phyloP scores from a whole-genome alignment of 306 rosid species.

The Fragaria vesca region DNA sequence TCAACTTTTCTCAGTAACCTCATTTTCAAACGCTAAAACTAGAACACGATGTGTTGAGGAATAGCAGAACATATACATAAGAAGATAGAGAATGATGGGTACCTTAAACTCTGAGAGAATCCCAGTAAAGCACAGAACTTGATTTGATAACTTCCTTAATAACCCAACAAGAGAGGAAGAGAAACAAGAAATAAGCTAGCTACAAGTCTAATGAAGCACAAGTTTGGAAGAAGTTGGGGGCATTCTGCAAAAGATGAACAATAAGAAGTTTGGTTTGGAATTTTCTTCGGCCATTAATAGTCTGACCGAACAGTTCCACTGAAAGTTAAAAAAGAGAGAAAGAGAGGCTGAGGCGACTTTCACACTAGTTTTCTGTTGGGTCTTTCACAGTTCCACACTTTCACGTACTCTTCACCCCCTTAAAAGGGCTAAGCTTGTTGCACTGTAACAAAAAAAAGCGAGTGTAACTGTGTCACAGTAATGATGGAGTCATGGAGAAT shows the following conservation, averaged over 20 bases:
- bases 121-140: slow-evolving; percentile 20
- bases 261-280: slow-evolving; percentile 16
- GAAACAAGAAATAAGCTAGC: slow-evolving; percentile 2
- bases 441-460: neutral
- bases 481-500: neutral
- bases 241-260: slow-evolving; percentile 3
- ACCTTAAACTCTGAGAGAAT: slow-evolving; percentile 29
- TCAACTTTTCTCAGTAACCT: neutral
- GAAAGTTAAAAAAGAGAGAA: neutral
- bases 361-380: slow-evolving; percentile 8
- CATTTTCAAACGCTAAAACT: slow-evolving; percentile 6
- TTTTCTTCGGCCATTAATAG: slow-evolving; percentile 17
- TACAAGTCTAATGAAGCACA: neutral
- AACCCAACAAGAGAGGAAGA: slow-evolving; percentile 6
- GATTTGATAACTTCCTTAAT: slow-evolving; percentile 6
- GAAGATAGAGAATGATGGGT: slow-evolving; percentile 10
- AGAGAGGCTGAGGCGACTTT: slow-evolving; percentile 4
- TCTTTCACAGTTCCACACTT: neutral
- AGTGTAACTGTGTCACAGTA: neutral
- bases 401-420: neutral
- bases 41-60: neutral
- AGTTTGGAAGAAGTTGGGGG: slow-evolving; percentile 7
- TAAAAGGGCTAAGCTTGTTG: slow-evolving; percentile 19
- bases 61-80: neutral
- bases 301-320: slow-evolving; percentile 22